Conservation (phyloP, 2,329 filamentous ascomycete genomes). For the Trichoderma sp. region DNA sequence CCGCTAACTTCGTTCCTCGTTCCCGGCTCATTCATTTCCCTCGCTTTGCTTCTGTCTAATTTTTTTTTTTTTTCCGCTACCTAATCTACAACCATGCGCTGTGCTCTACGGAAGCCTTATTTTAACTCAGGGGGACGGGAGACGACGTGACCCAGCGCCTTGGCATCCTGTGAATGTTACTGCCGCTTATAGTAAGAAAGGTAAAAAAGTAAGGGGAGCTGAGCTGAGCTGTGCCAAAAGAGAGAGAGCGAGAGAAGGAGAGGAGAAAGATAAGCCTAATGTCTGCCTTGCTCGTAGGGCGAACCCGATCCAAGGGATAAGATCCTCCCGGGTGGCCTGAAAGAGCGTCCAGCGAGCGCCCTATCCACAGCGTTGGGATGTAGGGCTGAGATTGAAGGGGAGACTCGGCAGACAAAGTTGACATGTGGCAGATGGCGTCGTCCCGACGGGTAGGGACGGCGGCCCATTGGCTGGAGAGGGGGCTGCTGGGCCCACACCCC, state of each 20-base stretch:
- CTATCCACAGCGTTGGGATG: conserved; percentile 24
- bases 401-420: conserved; percentile 23
- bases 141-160: not conserved
- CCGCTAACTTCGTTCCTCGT: not conserved
- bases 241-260: not conserved
- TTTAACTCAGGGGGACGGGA: not conserved
- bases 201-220: not conserved
- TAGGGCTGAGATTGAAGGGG: conserved; percentile 22
- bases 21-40: not conserved
- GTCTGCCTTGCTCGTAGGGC: conserved; percentile 5
- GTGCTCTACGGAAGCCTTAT: not conserved
- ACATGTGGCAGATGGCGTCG: conserved; percentile 24
- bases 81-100: not conserved
- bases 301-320: conserved; percentile 22
- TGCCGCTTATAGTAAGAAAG: conserved; percentile 7
- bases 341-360: not conserved
- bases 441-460: conserved; percentile 23
- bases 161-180: not conserved
- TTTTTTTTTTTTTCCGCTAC: not conserved
- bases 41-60: not conserved
- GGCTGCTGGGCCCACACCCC: not conserved
- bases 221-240: conserved; percentile 3
- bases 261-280: not conserved
- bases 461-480: conserved; percentile 20
- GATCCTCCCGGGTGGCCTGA: not conserved